Base-by-base conservation (phyloP, 2,329 filamentous ascomycete species). In the Xylariales sp. region DNA sequence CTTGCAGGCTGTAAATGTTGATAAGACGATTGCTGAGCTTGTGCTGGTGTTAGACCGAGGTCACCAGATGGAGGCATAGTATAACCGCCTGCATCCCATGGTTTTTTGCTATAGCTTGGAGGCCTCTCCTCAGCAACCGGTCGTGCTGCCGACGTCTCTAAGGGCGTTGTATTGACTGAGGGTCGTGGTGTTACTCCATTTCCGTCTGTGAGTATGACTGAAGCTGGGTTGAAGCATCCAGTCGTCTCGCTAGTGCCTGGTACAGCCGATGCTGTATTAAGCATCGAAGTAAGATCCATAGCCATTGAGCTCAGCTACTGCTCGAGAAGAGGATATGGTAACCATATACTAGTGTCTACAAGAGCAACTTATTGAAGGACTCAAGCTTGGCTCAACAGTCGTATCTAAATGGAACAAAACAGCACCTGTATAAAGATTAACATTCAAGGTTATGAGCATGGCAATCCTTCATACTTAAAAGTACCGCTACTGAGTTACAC, bases 61-160 rank as follows among this genome's bases (percentile, higher is more conserved):
- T 83, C 81, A 61, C 81, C 68, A 12, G 80, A 78, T 50, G 82
- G 75, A 4, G 83, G 81, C 28, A 86, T 77, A 30, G 82, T 83
- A 69, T 84, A 86, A 49, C 84, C 84, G 41, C 81, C 82, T 18
- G 81, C 84, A 67, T 85, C 82, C 85, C 85, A 87, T 60, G 84
- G 84, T 46, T 79, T 85, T 63, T 84, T 81, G 68, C 75, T 81
- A 58, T 78, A 72, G 66, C 68, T 76, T 5, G 76, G 68, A 28
- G 75, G 64, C 61, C 74, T 72, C 7, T 76, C 73, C 48, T 79
- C 77, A 67, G 78, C 77, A 8, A 71, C 70, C 53, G 73, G 72
- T 53, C 71, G 71, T 49, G 70, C 69, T 52, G 66, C 36, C 56
- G 72, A 71, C 43, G 61, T 71, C 14, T 72, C 71, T 28, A 71